Conservation (phyloP, 2,329 filamentous ascomycete species). For the Claviceps sp. region DNA sequence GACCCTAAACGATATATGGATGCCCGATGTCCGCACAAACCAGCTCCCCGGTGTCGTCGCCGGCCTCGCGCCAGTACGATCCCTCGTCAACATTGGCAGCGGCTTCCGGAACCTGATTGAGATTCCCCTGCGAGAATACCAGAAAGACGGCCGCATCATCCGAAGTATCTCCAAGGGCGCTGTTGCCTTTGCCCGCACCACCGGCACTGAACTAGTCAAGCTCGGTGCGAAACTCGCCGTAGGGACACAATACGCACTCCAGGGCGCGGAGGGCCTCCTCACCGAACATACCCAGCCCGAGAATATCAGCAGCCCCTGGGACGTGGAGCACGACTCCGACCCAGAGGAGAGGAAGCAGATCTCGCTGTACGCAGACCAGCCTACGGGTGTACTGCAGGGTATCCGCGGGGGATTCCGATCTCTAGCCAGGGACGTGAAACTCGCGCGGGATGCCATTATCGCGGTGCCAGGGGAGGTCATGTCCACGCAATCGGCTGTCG, state of each 20-base stretch:
- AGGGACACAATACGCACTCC: conserved; percentile 84
- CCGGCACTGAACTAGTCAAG: conserved; percentile 86
- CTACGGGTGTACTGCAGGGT: conserved; percentile 76
- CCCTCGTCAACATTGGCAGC: conserved; percentile 79
- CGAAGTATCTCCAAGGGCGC: conserved; percentile 88
- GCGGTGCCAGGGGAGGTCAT: conserved; percentile 86
- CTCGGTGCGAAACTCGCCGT: conserved; percentile 89
- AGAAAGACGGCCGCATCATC: conserved; percentile 83
- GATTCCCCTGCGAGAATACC: conserved; percentile 83
- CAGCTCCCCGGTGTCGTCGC: conserved; percentile 83
- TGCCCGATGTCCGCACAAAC: conserved; percentile 77
- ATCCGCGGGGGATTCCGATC: conserved; percentile 71
- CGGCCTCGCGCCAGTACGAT: conserved; percentile 78
- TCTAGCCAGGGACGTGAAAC: conserved; percentile 72
- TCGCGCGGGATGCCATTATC: conserved; percentile 83
- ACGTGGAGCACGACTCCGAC: conserved; percentile 45
- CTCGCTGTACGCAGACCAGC: conserved; percentile 88
- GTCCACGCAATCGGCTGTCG: conserved; percentile 70
- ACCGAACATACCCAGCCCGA: conserved; percentile 26
- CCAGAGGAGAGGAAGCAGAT: conserved; percentile 65
- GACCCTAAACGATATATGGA: conserved; percentile 92
- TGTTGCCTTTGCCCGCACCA: conserved; percentile 79
- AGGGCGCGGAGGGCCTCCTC: conserved; percentile 75
- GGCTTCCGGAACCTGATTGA: conserved; percentile 79
- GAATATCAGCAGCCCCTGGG: conserved; percentile 28